Evolutionary conservation across 139 green algal species (phyloP).

Genomic region (Dunaliella primolecta): DNA sequence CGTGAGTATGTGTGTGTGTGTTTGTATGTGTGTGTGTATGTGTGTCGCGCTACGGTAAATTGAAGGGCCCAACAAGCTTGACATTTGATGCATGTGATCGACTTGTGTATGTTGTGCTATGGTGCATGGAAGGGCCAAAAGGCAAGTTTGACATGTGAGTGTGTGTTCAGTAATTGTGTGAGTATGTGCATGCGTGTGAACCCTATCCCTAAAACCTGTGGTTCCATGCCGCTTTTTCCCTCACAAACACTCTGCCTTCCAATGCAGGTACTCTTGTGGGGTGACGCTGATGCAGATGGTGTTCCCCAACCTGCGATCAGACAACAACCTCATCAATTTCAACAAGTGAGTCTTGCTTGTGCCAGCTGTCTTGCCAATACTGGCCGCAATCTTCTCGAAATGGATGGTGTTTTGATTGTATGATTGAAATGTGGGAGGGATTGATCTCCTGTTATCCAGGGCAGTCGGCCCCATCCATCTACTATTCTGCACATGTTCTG

Average conservation of each 20-base stretch:
- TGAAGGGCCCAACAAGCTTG: background rate
- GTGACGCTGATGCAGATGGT: conserved; percentile 74
- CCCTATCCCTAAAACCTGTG: no score
- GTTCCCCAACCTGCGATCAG: conserved; percentile 70
- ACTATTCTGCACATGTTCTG: no score
- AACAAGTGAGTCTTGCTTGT: conserved; percentile 14
- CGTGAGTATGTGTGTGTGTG: background rate
- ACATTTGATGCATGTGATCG: no score
- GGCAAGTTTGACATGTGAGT: background rate
- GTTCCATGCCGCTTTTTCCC: no score
- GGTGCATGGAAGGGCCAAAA: background rate
- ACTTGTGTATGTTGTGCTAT: background rate
- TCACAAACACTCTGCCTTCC: no score
- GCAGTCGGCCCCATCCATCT: no score
- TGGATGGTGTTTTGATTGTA: no score
- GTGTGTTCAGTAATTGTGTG: background rate
- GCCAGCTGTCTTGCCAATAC: background rate
- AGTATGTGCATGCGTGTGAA: background rate
- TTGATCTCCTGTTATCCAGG: no score
- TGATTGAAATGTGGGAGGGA: no score
- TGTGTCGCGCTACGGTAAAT: background rate
- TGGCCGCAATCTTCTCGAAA: no score
- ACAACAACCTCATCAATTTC: conserved; percentile 72
- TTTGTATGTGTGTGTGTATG: background rate
- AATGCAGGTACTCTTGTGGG: conserved; percentile 62